A percentile compares a stretch with the other conserved stretches of the same genome.
These are phyloP conservation scores for Vigna reflexopilosa DNA, from an alignment of 306 rosid species.

Conservation along the genomic window DNA sequence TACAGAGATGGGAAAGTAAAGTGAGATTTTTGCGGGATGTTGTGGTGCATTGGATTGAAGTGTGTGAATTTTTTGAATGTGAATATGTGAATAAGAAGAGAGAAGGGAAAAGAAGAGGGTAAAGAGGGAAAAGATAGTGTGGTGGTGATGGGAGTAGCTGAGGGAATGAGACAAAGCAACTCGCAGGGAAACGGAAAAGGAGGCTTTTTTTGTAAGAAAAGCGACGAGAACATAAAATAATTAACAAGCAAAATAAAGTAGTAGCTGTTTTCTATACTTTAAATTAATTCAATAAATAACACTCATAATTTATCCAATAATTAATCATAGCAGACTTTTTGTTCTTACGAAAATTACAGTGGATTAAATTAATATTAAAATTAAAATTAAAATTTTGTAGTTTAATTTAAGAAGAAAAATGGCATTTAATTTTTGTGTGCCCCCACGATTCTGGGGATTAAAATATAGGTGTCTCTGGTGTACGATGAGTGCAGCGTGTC, in stretches of 20 bases:
- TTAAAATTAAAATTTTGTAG: no score
- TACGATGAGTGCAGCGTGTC: neutral
- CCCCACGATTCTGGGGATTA: conserved; percentile 49
- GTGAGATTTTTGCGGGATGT: conserved; percentile 19
- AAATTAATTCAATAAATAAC: neutral
- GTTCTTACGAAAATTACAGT: no score
- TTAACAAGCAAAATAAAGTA: neutral
- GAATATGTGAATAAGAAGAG: conserved; percentile 7
- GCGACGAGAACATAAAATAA: neutral
- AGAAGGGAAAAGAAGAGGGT: conserved; percentile 25
- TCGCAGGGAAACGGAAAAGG: conserved; percentile 43
- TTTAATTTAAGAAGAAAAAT: neutral
- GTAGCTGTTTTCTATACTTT: neutral
- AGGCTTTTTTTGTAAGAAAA: conserved; percentile 39
- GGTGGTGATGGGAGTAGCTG: conserved; percentile 46
- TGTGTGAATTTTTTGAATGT: conserved; percentile 20
- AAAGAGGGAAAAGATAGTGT: conserved; percentile 32
- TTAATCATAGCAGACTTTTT: no score
- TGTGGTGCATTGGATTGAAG: conserved; percentile 9
- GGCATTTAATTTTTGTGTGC: conserved; percentile 43
- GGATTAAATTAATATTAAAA: no score
- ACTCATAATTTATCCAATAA: no score
- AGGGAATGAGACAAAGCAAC: conserved; percentile 54
- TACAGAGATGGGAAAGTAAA: conserved; percentile 28
- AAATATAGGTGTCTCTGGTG: conserved; percentile 37